These are phyloP conservation scores for Ajuga chamaepitys DNA, from an alignment of 257 asterid species.

Conservation along the genomic window DNA sequence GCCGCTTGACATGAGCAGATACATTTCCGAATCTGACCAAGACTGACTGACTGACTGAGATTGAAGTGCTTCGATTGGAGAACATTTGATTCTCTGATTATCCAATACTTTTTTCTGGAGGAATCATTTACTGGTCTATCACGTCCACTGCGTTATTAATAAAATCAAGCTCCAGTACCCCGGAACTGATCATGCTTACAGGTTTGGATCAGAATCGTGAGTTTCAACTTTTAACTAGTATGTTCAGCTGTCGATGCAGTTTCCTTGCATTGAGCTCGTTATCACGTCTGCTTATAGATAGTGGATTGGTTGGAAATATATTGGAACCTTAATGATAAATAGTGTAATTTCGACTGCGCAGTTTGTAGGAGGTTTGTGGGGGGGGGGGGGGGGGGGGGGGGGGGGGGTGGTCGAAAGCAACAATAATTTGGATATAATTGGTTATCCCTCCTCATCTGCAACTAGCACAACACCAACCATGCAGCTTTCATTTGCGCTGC, in stretches of 20 bases:
- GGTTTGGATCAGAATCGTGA: conserved; percentile 6
- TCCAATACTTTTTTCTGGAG: background rate
- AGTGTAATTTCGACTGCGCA: too few species aligned
- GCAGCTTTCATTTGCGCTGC: too few species aligned
- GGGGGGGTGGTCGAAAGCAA: too few species aligned
- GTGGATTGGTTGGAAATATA: background rate
- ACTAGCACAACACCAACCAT: too few species aligned
- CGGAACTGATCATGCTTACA: background rate
- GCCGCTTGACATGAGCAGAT: conserved; percentile 70
- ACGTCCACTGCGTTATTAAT: background rate
- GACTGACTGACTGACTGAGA: conserved; percentile 42
- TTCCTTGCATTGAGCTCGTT: conserved; percentile 5
- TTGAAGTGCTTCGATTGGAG: background rate
- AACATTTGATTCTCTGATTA: background rate
- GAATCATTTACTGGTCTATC: background rate
- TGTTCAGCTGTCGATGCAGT: background rate
- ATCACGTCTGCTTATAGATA: background rate
- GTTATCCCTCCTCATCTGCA: too few species aligned
- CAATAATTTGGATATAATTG: too few species aligned
- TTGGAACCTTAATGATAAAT: background rate
- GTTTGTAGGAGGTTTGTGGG: too few species aligned
- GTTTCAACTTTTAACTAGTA: background rate
- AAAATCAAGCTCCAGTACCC: background rate
- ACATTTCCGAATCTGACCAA: conserved; percentile 59
- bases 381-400: too few species aligned